A percentile compares a stretch with the other conserved stretches of the same genome.
Evolutionary conservation across 1,284 basidiomycete species (phyloP).

Genomic region (Paramarasmius palmivorus): DNA sequence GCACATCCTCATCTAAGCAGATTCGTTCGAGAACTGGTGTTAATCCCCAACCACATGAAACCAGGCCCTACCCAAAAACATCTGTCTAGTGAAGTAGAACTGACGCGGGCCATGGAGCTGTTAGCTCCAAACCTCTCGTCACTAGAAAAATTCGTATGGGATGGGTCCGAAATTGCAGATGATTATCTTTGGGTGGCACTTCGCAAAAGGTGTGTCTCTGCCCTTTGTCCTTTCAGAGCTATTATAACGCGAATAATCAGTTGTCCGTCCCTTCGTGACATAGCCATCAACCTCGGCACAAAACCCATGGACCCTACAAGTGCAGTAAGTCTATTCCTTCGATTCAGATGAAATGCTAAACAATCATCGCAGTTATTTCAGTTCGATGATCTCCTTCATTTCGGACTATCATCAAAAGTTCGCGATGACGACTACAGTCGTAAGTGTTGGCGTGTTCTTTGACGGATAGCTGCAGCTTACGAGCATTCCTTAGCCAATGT

Average conservation of each 20-base stretch:
- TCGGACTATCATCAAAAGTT: conserved; percentile 47
- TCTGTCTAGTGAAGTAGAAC: background rate
- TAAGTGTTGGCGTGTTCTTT: background rate
- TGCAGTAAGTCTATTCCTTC: conserved; percentile 34
- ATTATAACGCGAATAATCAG: conserved; percentile 25
- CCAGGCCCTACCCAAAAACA: background rate
- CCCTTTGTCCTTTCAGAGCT: background rate
- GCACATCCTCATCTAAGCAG: background rate
- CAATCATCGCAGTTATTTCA: conserved; percentile 41
- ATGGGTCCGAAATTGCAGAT: conserved; percentile 47
- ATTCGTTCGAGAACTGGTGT: background rate
- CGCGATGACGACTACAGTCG: conserved; percentile 29
- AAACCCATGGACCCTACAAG: conserved; percentile 41
- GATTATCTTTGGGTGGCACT: conserved; percentile 53
- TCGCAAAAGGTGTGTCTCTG: conserved; percentile 37
- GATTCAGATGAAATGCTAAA: background rate
- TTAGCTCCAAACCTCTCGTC: background rate
- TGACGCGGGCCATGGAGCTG: background rate
- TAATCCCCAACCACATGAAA: background rate
- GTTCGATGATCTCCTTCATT: conserved; percentile 45
- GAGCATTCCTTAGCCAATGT: conserved; percentile 26
- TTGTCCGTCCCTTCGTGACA: conserved; percentile 43
- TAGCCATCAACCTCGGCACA: conserved; percentile 48
- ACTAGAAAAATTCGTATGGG: conserved; percentile 36
- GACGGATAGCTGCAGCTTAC: conserved; percentile 16